Evolutionary conservation across 2,329 filamentous ascomycete species (phyloP).

Genomic region (Alternaria viburni): DNA sequence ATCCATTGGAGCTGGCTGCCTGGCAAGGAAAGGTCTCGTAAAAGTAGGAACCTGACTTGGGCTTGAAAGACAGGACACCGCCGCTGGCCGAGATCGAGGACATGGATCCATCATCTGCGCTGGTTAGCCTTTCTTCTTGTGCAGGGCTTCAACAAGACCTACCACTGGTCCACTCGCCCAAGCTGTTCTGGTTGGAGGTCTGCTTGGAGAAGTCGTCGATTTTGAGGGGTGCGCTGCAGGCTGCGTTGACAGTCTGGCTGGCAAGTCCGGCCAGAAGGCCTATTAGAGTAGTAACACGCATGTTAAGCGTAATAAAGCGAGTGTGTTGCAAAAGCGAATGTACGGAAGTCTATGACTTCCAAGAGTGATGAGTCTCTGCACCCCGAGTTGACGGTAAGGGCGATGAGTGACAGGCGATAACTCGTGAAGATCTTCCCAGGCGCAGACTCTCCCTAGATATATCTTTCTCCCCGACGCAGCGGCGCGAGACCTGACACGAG

Average conservation of each 20-base stretch:
- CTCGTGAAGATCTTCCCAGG: slow-evolving; percentile 17
- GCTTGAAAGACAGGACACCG: slow-evolving; percentile 59
- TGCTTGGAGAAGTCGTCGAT: slow-evolving; percentile 50
- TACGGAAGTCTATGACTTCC: slow-evolving; percentile 46
- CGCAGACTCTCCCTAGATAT: slow-evolving; percentile 29
- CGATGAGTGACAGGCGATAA: slow-evolving; percentile 25
- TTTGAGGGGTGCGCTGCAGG: slow-evolving; percentile 44
- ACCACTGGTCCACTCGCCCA: slow-evolving; percentile 48
- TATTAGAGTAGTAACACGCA: slow-evolving; percentile 40
- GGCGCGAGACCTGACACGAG: slow-evolving; percentile 30
- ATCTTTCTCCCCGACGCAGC: slow-evolving; percentile 19
- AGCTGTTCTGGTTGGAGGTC: slow-evolving; percentile 45
- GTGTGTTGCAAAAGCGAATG: slow-evolving; percentile 45
- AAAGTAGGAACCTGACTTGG: slow-evolving; percentile 58
- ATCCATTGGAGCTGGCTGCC: slow-evolving; percentile 53
- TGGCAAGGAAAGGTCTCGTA: slow-evolving; percentile 61
- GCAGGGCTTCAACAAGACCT: neutral
- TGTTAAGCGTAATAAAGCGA: slow-evolving; percentile 35
- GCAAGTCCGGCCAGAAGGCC: slow-evolving; percentile 42
- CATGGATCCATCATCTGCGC: slow-evolving; percentile 59
- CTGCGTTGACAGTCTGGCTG: slow-evolving; percentile 35
- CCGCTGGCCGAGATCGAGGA: slow-evolving; percentile 50
- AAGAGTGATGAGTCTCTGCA: slow-evolving; percentile 21
- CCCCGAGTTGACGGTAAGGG: slow-evolving; percentile 22
- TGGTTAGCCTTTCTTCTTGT: slow-evolving; percentile 10